These are phyloP conservation scores for Penicillium lagena DNA, from an alignment of 495 filamentous ascomycete genomes.

Conservation along the genomic window DNA sequence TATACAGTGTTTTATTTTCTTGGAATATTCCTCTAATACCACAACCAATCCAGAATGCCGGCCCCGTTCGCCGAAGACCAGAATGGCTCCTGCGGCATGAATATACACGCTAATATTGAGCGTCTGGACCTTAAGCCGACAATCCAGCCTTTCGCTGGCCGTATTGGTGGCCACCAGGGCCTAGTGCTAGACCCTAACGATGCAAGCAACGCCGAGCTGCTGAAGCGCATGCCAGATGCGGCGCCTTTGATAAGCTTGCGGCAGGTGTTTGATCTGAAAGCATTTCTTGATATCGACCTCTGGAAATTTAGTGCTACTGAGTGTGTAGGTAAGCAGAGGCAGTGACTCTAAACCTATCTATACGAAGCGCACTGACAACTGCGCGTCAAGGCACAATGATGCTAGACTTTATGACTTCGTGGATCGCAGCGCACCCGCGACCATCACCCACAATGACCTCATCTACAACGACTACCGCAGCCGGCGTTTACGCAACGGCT, in stretches of 20 bases:
- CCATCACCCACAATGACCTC: constrained; percentile 3
- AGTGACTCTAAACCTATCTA: too few relatives aligned
- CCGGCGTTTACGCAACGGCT: constrained; percentile 17
- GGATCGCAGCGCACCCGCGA: constrained; percentile 16
- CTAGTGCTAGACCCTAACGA: constrained; percentile 35
- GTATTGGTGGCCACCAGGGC: constrained; percentile 42
- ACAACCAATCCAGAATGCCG: too few relatives aligned
- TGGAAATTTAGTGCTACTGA: constrained; percentile 42
- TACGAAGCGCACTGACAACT: too few relatives aligned
- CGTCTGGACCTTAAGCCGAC: constrained; percentile 6
- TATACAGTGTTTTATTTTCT: too few relatives aligned
- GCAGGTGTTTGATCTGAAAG: constrained; percentile 30
- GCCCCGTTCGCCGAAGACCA: too few relatives aligned
- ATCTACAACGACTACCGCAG: constrained; percentile 5
- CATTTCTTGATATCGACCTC: constrained; percentile 30
- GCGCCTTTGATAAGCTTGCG: constrained; percentile 30
- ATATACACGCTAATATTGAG: background rate
- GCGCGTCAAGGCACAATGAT: constrained; percentile 2
- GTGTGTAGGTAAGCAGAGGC: constrained; percentile 19
- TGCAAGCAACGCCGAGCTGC: constrained; percentile 22
- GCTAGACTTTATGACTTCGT: constrained; percentile 20
- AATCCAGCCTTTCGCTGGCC: constrained; percentile 37
- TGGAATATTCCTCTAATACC: too few relatives aligned
- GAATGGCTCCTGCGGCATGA: too few relatives aligned
- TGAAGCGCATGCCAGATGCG: constrained; percentile 39